Base-by-base conservation (phyloP, 2,329 filamentous ascomycete species). In the Phialocephala subalpina region DNA sequence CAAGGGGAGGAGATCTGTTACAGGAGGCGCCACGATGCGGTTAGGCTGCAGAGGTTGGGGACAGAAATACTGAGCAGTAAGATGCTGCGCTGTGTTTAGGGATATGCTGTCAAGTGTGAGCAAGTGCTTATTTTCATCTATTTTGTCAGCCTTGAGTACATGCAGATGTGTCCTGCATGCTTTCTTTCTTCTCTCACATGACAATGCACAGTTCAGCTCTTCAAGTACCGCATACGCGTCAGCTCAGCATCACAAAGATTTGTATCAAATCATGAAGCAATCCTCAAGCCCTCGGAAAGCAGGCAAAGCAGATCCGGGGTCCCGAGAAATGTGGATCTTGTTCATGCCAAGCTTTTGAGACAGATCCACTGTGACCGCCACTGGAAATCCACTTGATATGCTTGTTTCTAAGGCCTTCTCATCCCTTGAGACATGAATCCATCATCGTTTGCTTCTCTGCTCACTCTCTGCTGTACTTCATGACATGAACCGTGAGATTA, bases 21-120 rank as follows among this genome's bases (percentile, higher is more conserved):
- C 56, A 58, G 56, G 35, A 58, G 40, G 56, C 56, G 56, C 56
- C 22, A 25, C 56, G 36, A n/a, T 22, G 45, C n/a, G 20, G 45
- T 16, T 42, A n/a, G 14, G 14, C 40, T 49, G n/a, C 11, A 6
- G 20, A 33, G 29, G 29, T 33, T 9, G n/a, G 11, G 9, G 45
- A 49, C 45, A 2, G 20, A n/a, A 49, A 49, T 49, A 49, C 45
- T n/a, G 45, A 4, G n/a, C 45, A 22, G 20, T 49, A 3, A 49
- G n/a, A 49, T 20, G 45, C n/a, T n/a, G n/a, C 7, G 29, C 29
- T 33, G 29, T 33, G 29, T 33, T 33, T 33, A 33, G 29, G 29
- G 29, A 33, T 33, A 33, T 33, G 29, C 9, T 33, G 29, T 33
- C 29, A 33, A 9, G 4, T 33, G 29, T 33, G 29, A 9, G 29